A percentile compares a stretch with the other conserved stretches of the same genome.
Evolutionary conservation across 2,329 filamentous ascomycete species (phyloP).

Genomic region (Verticillium nubilum): DNA sequence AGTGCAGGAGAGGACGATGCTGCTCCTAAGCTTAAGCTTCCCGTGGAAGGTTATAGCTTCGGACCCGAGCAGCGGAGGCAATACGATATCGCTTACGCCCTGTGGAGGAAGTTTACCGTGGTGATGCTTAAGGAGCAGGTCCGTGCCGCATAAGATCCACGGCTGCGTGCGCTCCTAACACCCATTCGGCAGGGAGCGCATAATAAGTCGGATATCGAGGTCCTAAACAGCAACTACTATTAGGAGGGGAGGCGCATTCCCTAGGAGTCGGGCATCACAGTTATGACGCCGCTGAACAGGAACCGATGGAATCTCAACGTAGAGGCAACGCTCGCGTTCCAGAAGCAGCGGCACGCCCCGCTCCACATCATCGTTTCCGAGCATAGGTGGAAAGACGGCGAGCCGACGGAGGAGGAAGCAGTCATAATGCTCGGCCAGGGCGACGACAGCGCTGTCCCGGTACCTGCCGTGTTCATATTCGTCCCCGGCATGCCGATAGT

Average conservation of each 20-base stretch:
- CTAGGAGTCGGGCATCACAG: conserved; percentile 6
- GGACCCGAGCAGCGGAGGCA: not conserved
- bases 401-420: not conserved
- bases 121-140: not conserved
- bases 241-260: conserved; percentile 2
- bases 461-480: not conserved
- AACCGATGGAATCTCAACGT: conserved; percentile 9
- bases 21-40: not conserved
- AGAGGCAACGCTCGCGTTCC: conserved; percentile 6
- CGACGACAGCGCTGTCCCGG: not conserved
- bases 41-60: not conserved
- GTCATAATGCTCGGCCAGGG: not conserved
- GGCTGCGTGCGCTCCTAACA: not conserved
- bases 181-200: not conserved
- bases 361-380: not conserved
- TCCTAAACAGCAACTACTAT: not conserved
- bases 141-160: not conserved
- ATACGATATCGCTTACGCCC: not conserved
- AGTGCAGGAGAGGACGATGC: not conserved
- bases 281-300: conserved; percentile 8
- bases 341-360: not conserved
- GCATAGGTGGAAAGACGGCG: not conserved
- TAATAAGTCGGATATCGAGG: not conserved
- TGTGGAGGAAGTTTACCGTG: not conserved
- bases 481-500: not conserved